Base-by-base conservation (phyloP, 805 yeast genomes). In the Yarrowia sp. region DNA sequence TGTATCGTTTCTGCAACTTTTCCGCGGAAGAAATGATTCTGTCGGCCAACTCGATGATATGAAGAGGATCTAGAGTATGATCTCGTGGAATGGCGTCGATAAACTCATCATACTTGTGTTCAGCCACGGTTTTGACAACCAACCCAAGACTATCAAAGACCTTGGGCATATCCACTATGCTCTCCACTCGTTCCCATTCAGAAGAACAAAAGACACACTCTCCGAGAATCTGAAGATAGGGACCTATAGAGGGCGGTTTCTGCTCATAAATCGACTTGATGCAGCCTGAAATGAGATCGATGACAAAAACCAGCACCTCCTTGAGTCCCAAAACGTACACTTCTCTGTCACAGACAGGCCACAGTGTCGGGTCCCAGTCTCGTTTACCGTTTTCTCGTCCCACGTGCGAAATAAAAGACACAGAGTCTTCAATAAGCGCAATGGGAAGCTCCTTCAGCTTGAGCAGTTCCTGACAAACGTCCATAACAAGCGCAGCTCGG, bases 31-130 rank as follows among this genome's bases (percentile, higher is more conserved):
- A 74, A 9, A 85, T 78, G 21, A 89, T 80, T 40, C 73, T 70
- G 52, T 85, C 86, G 0, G 87, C 84, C 4, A 87, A 78, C 46
- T 84, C 81, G 51, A 83, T 78, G 2, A 88, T 79, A 73, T 88
- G 88, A 26, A 79, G 70, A 2, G 86, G 75, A 41, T 79, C 83
- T 8, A 88, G 72, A 0, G 85, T 77, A 43, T 79, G 77, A 70
- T 82, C 85, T 28, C 88, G 77, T 0, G 96, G 95, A n/a, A 89
- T 76, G 7, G 74, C 74, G 3, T 79, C 77, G 17, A 83, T 71
- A 8, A 81, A 67, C 1, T 76, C 73, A 35, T 79, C 78, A 66
- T 83, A 83, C 67, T 78, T 79, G 11, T 69, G 68, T 65, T 80
- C 83, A 5, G 83, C 79, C 0, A 82, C 77, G 2, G 74, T 71